Conservation (phyloP, 2,329 filamentous ascomycete species). For the Fusarium sp. region DNA sequence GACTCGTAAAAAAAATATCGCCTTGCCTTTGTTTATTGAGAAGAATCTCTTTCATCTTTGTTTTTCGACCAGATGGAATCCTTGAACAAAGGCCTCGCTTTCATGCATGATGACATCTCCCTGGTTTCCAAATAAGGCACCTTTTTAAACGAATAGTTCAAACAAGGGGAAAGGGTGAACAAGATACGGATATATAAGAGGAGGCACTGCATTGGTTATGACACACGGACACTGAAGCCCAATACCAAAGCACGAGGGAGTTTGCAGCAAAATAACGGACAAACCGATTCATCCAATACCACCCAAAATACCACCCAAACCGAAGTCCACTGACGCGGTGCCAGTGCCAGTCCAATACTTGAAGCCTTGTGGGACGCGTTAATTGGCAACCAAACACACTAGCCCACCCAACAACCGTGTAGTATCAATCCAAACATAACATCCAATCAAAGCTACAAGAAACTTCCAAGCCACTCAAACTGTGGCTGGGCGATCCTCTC, state of each 20-base stretch:
- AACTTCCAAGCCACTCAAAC: conserved; percentile 19
- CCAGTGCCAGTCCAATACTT: background rate
- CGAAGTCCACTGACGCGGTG: background rate
- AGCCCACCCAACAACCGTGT: conserved; percentile 24
- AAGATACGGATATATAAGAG: background rate
- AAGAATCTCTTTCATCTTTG: background rate
- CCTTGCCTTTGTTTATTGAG: background rate
- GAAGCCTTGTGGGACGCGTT: conserved; percentile 30
- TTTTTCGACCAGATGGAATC: background rate
- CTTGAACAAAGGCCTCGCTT: conserved; percentile 18
- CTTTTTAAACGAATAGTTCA: background rate
- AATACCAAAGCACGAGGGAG: background rate
- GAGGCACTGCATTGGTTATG: background rate
- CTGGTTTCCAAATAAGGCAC: background rate
- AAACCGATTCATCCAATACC: background rate
- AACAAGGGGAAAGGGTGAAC: background rate
- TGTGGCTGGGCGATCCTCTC: conserved; percentile 34
- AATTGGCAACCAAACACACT: conserved; percentile 17
- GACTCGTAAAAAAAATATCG: background rate
- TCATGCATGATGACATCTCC: conserved; percentile 31
- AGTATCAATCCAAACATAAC: conserved; percentile 17
- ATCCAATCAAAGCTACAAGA: conserved; percentile 24
- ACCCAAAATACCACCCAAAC: background rate
- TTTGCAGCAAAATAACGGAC: conserved; percentile 10
- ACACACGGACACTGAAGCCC: background rate